Conservation (phyloP, 306 rosid genomes). For the Sphenostylis stenocarpa region DNA sequence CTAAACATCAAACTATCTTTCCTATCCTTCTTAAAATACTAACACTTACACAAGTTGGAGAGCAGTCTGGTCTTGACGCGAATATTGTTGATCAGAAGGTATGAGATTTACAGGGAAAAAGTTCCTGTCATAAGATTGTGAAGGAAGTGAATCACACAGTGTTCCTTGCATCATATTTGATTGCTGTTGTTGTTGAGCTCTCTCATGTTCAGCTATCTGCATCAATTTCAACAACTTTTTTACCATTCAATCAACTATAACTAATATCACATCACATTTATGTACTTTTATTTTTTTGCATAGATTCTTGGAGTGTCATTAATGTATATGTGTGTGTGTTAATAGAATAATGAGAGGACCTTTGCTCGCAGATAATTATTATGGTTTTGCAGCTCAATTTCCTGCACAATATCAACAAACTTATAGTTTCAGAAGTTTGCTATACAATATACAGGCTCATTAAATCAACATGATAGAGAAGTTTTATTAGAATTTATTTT, state of each 20-base stretch:
- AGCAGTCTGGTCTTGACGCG: slow-evolving; percentile 70
- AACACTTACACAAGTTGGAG: slow-evolving; percentile 87
- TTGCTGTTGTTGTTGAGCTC: slow-evolving; percentile 58
- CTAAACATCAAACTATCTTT: too few species aligned
- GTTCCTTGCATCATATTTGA: slow-evolving; percentile 57
- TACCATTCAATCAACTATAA: not conserved
- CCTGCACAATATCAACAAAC: slow-evolving; percentile 52
- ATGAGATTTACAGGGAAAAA: slow-evolving; percentile 63
- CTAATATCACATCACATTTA: not conserved
- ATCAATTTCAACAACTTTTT: not conserved
- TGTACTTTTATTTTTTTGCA: not conserved
- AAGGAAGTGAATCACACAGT: slow-evolving; percentile 48
- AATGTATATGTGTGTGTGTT: not conserved
- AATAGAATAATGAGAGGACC: slow-evolving; percentile 41
- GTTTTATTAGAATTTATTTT: not conserved
- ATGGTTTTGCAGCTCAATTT: slow-evolving; percentile 80
- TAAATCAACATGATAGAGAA: not conserved
- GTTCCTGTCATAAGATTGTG: slow-evolving; percentile 58
- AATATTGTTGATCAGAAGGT: slow-evolving; percentile 54
- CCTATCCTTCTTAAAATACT: too few species aligned
- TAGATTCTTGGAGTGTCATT: not conserved
- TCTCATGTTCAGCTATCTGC: slow-evolving; percentile 83
- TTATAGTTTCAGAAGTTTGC: not conserved
- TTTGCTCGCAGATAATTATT: slow-evolving; percentile 83
- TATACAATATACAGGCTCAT: not conserved